These are phyloP conservation scores for Spiromastix sp. DNA, from an alignment of 2,329 filamentous ascomycete species.

Conservation along the genomic window DNA sequence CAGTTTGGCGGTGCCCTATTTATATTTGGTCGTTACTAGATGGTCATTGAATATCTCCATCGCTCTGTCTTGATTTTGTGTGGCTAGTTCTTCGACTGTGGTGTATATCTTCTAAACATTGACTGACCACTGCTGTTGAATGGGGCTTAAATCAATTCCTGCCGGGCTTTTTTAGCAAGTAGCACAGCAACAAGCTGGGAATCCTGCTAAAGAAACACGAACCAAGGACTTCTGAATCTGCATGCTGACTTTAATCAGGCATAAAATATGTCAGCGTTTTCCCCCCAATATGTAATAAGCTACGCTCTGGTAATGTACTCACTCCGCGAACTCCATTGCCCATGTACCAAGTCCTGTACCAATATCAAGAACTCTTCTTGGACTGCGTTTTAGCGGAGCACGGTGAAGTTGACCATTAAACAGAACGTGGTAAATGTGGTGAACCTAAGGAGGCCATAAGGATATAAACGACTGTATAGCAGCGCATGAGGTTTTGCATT, in stretches of 20 bases:
- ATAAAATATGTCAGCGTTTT: background rate
- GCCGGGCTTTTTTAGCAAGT: background rate
- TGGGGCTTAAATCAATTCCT: constrained; percentile 12
- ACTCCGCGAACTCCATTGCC: constrained; percentile 11
- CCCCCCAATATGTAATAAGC: background rate
- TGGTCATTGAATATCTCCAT: too few species aligned
- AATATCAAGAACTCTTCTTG: constrained; percentile 9
- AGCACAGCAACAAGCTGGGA: background rate
- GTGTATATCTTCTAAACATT: background rate
- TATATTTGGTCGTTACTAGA: background rate
- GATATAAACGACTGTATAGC: background rate
- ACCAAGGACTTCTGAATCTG: constrained; percentile 8
- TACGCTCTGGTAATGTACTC: constrained; percentile 2
- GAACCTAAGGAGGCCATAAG: constrained; percentile 2
- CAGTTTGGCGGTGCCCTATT: constrained; percentile 19
- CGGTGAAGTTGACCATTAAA: constrained; percentile 8
- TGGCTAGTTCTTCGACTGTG: too few species aligned
- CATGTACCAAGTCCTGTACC: constrained; percentile 10
- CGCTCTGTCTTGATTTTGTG: too few species aligned
- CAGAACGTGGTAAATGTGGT: constrained; percentile 7
- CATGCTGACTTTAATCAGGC: constrained; percentile 6
- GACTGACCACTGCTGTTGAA: constrained; percentile 9
- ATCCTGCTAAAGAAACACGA: background rate
- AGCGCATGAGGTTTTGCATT: background rate
- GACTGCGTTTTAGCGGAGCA: constrained; percentile 5